Conservation (phyloP, 2,329 filamentous ascomycete species). For the Paraphoma sp. region DNA sequence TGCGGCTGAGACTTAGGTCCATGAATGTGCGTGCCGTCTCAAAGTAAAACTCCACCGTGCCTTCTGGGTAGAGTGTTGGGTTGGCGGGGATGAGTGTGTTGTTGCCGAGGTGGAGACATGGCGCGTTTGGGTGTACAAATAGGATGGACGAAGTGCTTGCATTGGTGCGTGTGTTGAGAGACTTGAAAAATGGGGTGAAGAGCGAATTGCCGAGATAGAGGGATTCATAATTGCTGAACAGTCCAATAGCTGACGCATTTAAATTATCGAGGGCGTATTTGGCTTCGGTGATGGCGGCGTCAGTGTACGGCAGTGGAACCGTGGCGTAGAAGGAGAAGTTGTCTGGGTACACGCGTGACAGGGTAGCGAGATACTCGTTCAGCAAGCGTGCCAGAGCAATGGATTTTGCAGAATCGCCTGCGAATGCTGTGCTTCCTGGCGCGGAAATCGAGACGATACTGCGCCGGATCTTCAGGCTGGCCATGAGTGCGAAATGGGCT, state of each 20-base stretch:
- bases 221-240: constrained; percentile 13
- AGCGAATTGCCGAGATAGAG: constrained; percentile 4
- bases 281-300: constrained; percentile 1
- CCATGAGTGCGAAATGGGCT: constrained; percentile 8
- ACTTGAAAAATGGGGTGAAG: constrained; percentile 9
- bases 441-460: constrained; percentile 3
- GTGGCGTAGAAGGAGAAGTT: constrained; percentile 16
- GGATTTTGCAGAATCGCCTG: not conserved
- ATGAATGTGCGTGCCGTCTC: constrained; percentile 14
- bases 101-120: constrained; percentile 1
- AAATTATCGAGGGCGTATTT: constrained; percentile 5
- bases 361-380: constrained; percentile 12
- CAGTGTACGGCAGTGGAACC: constrained; percentile 9
- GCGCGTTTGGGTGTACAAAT: constrained; percentile 10
- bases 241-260: constrained; percentile 5
- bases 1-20: constrained; percentile 9
- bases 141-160: constrained; percentile 2
- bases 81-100: constrained; percentile 1
- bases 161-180: constrained; percentile 1
- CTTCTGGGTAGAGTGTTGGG: constrained; percentile 3
- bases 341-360: constrained; percentile 1
- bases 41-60: constrained; percentile 17
- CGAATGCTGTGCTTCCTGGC: constrained; percentile 10
- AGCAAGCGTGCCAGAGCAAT: constrained; percentile 10
- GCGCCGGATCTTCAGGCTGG: constrained; percentile 6